These are phyloP conservation scores for Trichoderma semiorbis DNA, from an alignment of 2,329 filamentous ascomycete species.

Conservation along the genomic window DNA sequence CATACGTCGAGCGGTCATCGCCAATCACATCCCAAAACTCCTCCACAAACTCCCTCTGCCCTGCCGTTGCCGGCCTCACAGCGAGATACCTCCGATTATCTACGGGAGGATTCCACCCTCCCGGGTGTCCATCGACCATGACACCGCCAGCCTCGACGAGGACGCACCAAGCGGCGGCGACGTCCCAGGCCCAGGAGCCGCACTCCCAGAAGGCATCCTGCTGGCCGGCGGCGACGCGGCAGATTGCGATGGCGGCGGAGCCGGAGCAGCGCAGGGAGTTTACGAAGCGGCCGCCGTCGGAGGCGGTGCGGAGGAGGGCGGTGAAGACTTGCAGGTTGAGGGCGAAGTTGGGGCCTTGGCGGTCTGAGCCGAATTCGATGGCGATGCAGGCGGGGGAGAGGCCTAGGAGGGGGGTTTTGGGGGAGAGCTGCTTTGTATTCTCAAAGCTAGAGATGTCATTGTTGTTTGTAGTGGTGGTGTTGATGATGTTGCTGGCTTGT, in stretches of 20 bases:
- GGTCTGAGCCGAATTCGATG: not conserved
- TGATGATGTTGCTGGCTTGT: not conserved
- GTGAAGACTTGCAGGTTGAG: not conserved
- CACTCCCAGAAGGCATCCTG: slow-evolving; percentile 1
- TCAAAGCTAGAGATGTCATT: not conserved
- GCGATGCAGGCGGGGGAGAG: not conserved
- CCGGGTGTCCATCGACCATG: slow-evolving; percentile 34
- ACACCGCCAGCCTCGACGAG: not conserved
- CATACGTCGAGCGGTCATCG: not conserved
- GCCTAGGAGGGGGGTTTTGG: not conserved
- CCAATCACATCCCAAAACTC: not conserved
- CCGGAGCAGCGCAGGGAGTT: not conserved
- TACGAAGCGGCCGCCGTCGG: not conserved
- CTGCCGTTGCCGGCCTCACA: not conserved
- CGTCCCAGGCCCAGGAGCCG: not conserved
- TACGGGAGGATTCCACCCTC: not conserved
- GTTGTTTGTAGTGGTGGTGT: not conserved
- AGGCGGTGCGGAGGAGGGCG: not conserved
- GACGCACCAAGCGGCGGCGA: not conserved
- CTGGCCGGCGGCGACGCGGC: not conserved
- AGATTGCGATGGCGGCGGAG: not conserved
- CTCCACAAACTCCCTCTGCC: not conserved
- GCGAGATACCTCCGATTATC: not conserved
- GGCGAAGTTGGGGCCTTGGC: not conserved
- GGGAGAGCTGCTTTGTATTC: not conserved